Evolutionary conservation across 768 basidiomycete species (phyloP), one percentile per base, ranked within the genome.

Genomic region (Russula earlei): DNA sequence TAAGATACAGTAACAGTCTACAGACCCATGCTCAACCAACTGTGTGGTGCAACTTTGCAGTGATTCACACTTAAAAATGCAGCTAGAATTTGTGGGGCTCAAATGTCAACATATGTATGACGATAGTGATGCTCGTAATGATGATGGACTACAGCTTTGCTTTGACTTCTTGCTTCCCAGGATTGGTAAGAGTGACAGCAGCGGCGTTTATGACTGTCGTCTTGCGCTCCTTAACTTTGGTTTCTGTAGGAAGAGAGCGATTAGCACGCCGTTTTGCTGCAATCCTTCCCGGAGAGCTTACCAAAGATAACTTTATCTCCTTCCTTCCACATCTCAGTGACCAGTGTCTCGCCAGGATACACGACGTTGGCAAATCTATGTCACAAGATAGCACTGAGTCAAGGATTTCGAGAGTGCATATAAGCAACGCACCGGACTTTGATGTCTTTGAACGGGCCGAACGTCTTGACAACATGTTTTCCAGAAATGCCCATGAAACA

Each of bases 291-390:
- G 17, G 5, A 8, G 19, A 10, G 78, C 91, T 67, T 63, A 96
- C 92, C 74, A 69, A 99, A 99, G 48, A 97, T 83, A 52, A 98
- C 84, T 71, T 84, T 96, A 58, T 78, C 70, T 2, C 85, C 89
- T 64, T 96, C 92, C 68, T 93, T 96, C 96, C 96, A 99, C 95
- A 98, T 97, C 68, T 91, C 84, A 0, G 95, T 99, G 14, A 92
- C 75, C 50, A 98, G 77, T 2, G 95, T 98, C 71, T 98, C 93
- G 0, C 94, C 95, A 2, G 95, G 96, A 67, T 86, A 94, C 22
- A 98, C 91, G 2, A 91, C 83, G 3, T 91, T 92, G 0, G 87
- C 82, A 69, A 98, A 95, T 33, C 87, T 87, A 59, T n/a, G 25
- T 15, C 22, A 59, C 24, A 53, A 43, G 33, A 20, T 22, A 55